A percentile compares a stretch with the other conserved stretches of the same genome.
Evolutionary conservation across 371 early-diverging fungal genomes (phyloP).

Genomic region (Mortierella sp.): DNA sequence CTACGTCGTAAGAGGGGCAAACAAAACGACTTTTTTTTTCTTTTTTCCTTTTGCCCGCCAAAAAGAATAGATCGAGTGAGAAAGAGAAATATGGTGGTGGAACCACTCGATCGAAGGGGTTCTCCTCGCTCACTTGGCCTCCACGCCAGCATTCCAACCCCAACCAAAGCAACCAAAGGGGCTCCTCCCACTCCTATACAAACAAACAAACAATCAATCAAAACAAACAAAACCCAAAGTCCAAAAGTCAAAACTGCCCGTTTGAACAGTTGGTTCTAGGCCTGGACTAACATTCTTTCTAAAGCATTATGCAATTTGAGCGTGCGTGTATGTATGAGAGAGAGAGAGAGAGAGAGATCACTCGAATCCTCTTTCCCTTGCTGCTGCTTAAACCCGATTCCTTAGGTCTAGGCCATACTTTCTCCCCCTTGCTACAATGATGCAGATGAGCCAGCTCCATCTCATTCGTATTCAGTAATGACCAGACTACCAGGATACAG

Average conservation of each 20-base stretch:
- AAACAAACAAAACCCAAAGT: background rate
- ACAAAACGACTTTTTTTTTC: background rate
- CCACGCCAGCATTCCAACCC: background rate
- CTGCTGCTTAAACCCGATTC: no score
- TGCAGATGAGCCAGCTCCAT: no score
- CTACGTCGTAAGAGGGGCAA: background rate
- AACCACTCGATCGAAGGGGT: background rate
- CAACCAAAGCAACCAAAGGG: background rate
- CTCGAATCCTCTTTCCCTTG: background rate
- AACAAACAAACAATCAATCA: background rate
- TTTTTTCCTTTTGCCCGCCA: conserved; percentile 12
- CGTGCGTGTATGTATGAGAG: background rate
- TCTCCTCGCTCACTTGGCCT: background rate
- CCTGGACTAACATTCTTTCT: background rate
- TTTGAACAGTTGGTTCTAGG: background rate
- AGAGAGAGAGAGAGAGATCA: background rate
- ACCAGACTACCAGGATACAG: no score
- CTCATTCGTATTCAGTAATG: no score
- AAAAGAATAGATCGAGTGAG: background rate
- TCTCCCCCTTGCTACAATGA: no score
- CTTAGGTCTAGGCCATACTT: no score
- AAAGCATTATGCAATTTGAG: background rate
- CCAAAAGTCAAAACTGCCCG: background rate
- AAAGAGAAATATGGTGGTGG: background rate
- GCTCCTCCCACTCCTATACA: background rate